phyloP scores from a whole-genome alignment of 768 basidiomycete genomes.

The Naematelia aurantialba region DNA sequence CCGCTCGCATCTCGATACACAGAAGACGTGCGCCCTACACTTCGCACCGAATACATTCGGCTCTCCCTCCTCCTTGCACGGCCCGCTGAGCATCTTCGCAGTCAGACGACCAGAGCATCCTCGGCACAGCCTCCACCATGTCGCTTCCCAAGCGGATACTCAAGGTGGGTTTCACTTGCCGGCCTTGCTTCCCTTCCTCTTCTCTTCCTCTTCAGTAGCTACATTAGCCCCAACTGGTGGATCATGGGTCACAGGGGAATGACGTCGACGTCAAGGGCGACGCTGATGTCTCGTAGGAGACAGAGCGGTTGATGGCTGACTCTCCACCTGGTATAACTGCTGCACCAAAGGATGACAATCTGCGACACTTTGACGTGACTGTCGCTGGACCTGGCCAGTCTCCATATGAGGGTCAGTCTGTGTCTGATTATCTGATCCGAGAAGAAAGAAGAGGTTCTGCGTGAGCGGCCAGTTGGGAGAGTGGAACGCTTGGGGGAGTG shows the following conservation, averaged over 20 bases:
- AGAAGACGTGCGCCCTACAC: too few relatives aligned
- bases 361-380: slow-evolving; percentile 97
- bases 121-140: slow-evolving; percentile 24
- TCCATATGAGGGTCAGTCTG: slow-evolving; percentile 74
- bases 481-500: too few relatives aligned
- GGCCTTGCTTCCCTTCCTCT: background rate
- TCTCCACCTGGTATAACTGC: slow-evolving; percentile 98
- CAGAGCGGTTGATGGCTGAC: slow-evolving; percentile 90
- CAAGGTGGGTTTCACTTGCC: slow-evolving; percentile 37
- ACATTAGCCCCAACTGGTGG: slow-evolving; percentile 2
- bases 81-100: too few relatives aligned
- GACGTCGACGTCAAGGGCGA: background rate
- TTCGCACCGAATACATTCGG: background rate
- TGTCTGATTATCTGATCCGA: background rate
- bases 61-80: too few relatives aligned
- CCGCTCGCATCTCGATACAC: too few relatives aligned
- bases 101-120: background rate
- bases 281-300: slow-evolving; percentile 66
- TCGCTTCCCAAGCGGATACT: slow-evolving; percentile 50
- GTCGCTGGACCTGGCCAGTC: slow-evolving; percentile 92
- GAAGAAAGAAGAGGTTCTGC: background rate
- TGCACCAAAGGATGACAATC: slow-evolving; percentile 89
- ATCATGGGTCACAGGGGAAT: too few relatives aligned
- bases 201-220: too few relatives aligned
- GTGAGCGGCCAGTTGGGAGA: too few relatives aligned